Base-by-base conservation (phyloP, 257 asterid species). In the Petunia secreta region DNA sequence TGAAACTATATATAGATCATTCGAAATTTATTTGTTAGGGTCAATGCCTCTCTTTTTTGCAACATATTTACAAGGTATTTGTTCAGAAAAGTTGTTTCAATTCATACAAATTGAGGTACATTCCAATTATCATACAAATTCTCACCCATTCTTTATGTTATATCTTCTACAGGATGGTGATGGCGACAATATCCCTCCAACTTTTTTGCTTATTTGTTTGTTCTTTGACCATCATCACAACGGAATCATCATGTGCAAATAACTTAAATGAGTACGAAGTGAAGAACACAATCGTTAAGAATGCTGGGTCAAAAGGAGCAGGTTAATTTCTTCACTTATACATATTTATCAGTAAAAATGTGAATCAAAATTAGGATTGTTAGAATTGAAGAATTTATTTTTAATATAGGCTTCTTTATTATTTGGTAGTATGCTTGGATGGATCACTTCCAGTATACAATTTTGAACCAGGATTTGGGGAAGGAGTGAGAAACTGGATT, bases 261-360 rank as follows among this genome's bases (percentile, higher is more conserved):
- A 39, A 44, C 55, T 8, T 52, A 43, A 55, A 39, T 52, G n/a
- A 16, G 1, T 14, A 67, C 16, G 1, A 67, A 41, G 75, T 67
- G 39, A 15, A 54, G 4, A 43, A n/a, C 16, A 67, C 75, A 43
- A 43, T 67, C 4, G 55, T 67, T n/a, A 4, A 67, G 36, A 44
- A 67, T 67, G 75, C 75, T 43, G 75, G n/a, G 75, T 1, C 55
- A 43, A 43, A 44, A n/a, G 75, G 75, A 43, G 75, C 75, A 67
- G 75, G 75, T 67, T 67, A n/a, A n/a, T 43, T 40, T 66, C 37
- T 14, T 64, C 50, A 64, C 34, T 38, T 40, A 14, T 65, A 25
- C 25, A 25, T 25, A 25, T 25, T 25, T 37, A 63, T 1, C 14
- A 39, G 15, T 4, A 3, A 8, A 57, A 15, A 57, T 57, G 1